phyloP scores from a whole-genome alignment of 352 stramenopile species.

The Phytophthora uliginosa region DNA sequence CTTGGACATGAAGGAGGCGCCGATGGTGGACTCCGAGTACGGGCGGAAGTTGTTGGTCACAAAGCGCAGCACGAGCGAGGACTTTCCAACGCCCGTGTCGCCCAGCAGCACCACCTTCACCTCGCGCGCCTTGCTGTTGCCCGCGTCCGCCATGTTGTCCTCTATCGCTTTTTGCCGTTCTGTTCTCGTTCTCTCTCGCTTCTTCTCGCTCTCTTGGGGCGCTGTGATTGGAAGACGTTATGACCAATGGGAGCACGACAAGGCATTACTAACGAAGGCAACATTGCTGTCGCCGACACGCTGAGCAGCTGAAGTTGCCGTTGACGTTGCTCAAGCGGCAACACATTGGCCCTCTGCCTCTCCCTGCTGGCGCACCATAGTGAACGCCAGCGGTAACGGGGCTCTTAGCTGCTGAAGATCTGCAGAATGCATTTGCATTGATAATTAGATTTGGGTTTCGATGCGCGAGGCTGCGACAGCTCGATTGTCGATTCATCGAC shows the following conservation, averaged over 20 bases:
- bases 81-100: slow-evolving; percentile 97
- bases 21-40: slow-evolving; percentile 98
- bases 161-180: slow-evolving; percentile 15
- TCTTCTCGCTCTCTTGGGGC: slow-evolving; percentile 15
- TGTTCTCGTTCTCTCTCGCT: slow-evolving; percentile 22
- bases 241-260: not conserved
- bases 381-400: not conserved
- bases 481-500: slow-evolving; percentile 12
- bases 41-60: slow-evolving; percentile 98
- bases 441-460: not conserved
- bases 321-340: not conserved
- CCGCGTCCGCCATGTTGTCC: slow-evolving; percentile 62
- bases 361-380: not conserved
- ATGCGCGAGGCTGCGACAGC: slow-evolving; percentile 5
- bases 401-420: not conserved
- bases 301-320: not conserved
- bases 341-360: not conserved
- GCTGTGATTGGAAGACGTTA: not conserved
- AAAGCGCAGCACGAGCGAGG: slow-evolving; percentile 96
- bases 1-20: slow-evolving; percentile 98
- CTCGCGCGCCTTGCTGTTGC: slow-evolving; percentile 82
- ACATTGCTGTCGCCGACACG: not conserved
- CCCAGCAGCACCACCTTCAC: slow-evolving; percentile 94
- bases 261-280: not conserved
- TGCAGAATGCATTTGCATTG: not conserved